phyloP scores from a whole-genome alignment of 352 stramenopile genomes.

The Pythium grandisporangium region DNA sequence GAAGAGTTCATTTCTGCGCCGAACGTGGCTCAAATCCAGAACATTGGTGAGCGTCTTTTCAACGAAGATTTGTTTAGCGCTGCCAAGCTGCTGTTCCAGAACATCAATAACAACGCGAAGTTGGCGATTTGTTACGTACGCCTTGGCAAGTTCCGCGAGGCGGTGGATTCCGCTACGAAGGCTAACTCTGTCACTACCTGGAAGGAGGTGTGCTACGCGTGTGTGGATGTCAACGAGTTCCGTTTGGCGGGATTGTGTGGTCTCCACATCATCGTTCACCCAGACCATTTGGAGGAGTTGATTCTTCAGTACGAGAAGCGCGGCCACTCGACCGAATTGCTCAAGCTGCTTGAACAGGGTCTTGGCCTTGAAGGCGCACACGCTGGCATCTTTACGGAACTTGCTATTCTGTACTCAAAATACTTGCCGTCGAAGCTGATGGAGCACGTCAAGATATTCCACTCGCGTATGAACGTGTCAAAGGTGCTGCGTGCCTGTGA shows the following conservation, averaged over 20 bases:
- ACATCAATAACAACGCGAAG: slow-evolving; percentile 99
- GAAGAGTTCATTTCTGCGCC: slow-evolving; percentile 99
- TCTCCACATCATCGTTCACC: slow-evolving; percentile 99
- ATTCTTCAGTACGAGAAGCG: slow-evolving; percentile 98
- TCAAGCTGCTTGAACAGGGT: slow-evolving; percentile 98
- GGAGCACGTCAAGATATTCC: slow-evolving; percentile 99
- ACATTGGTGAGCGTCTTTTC: slow-evolving; percentile 97
- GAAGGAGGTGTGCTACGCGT: slow-evolving; percentile 99
- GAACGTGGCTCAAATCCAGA: slow-evolving; percentile 99
- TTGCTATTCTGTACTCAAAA: slow-evolving; percentile 99
- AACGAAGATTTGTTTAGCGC: slow-evolving; percentile 98
- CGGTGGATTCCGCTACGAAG: slow-evolving; percentile 98
- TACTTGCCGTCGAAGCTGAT: slow-evolving; percentile 99
- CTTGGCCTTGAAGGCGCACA: slow-evolving; percentile 98
- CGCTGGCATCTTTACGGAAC: slow-evolving; percentile 99
- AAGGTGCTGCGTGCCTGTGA: slow-evolving; percentile 98
- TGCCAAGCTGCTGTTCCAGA: slow-evolving; percentile 98
- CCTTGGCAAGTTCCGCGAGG: slow-evolving; percentile 98
- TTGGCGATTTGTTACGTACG: slow-evolving; percentile 99
- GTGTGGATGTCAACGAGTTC: slow-evolving; percentile 97
- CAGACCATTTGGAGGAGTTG: slow-evolving; percentile 99
- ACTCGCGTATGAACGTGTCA: slow-evolving; percentile 98
- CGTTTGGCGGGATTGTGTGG: slow-evolving; percentile 96
- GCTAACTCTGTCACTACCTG: slow-evolving; percentile 99
- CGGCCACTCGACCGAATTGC: slow-evolving; percentile 93